Evolutionary conservation across 2,329 filamentous ascomycete genomes (phyloP).

Genomic region (Fusarium acutatum): DNA sequence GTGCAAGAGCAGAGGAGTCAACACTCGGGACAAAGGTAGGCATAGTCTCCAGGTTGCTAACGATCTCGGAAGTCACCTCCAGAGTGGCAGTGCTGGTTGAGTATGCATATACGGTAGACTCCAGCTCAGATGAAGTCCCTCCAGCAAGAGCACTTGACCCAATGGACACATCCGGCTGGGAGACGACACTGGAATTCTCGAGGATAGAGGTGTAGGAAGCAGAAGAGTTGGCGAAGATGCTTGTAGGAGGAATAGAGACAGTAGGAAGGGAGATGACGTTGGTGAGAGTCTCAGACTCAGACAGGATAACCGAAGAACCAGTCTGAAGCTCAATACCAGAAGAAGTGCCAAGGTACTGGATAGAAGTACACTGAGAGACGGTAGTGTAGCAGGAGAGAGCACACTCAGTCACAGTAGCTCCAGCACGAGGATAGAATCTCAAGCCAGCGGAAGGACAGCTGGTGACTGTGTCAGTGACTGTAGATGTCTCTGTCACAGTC

Average conservation of each 20-base stretch:
- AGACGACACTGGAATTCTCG: not conserved
- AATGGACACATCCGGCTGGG: not conserved
- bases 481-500: not conserved
- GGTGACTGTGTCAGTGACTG: not conserved
- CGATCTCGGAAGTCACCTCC: not conserved
- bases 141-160: conserved; percentile 19
- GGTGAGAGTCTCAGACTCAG: conserved; percentile 1
- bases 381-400: conserved; percentile 39
- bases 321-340: conserved; percentile 2
- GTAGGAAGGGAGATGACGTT: conserved; percentile 12
- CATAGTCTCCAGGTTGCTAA: conserved; percentile 35
- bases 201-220: not conserved
- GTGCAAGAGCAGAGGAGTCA: conserved; percentile 25
- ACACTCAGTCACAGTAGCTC: conserved; percentile 38
- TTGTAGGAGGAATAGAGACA: not conserved
- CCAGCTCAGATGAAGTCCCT: conserved; percentile 8
- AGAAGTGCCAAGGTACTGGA: conserved; percentile 20
- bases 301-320: conserved; percentile 6
- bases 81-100: conserved; percentile 3
- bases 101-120: conserved; percentile 21
- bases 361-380: conserved; percentile 33
- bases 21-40: conserved; percentile 24
- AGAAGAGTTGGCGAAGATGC: conserved; percentile 5
- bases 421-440: not conserved
- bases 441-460: not conserved